These are phyloP conservation scores for Blepharisma japonicum DNA, from an alignment of 73 alveolate genomes.

Conservation along the genomic window DNA sequence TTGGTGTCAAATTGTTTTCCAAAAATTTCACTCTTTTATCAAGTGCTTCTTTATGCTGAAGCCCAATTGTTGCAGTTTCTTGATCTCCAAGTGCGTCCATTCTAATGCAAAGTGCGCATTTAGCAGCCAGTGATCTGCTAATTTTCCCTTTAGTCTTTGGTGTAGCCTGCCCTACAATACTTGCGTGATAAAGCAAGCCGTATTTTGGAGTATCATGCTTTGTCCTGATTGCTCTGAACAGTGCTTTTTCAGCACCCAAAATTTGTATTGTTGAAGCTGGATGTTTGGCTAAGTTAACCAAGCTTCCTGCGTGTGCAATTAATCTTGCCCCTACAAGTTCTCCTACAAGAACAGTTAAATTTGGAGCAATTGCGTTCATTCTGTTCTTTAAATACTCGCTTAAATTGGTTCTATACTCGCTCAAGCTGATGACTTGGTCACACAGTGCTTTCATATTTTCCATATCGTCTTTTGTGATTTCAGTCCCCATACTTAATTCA, in stretches of 20 bases:
- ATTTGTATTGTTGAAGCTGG: slow-evolving; percentile 99
- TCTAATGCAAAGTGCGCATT: slow-evolving; percentile 98
- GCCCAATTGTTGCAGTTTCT: slow-evolving; percentile 39
- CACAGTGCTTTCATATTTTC: slow-evolving; percentile 81
- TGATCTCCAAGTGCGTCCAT: slow-evolving; percentile 81
- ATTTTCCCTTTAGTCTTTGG: slow-evolving; percentile 97
- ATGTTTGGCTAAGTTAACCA: slow-evolving; percentile 96
- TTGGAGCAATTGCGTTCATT: slow-evolving; percentile 99
- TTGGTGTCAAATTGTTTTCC: slow-evolving; percentile 23
- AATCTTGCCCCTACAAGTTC: slow-evolving; percentile 99
- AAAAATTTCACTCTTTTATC: slow-evolving; percentile 21
- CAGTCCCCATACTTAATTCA: slow-evolving; percentile 98
- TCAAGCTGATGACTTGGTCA: slow-evolving; percentile 82
- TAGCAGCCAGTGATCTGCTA: slow-evolving; percentile 98
- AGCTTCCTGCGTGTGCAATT: slow-evolving; percentile 98
- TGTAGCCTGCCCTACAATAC: slow-evolving; percentile 98
- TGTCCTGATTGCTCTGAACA: slow-evolving; percentile 95
- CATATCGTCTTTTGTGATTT: slow-evolving; percentile 93
- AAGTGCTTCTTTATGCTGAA: slow-evolving; percentile 28
- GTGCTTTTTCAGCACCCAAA: slow-evolving; percentile 87
- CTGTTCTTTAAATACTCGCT: slow-evolving; percentile 91
- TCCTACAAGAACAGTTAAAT: slow-evolving; percentile 98
- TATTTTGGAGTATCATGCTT: slow-evolving; percentile 96
- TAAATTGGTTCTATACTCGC: slow-evolving; percentile 81
- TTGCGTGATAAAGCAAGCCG: slow-evolving; percentile 98